phyloP scores from a whole-genome alignment of 768 basidiomycete species.

The Gloeostereum incarnatum region DNA sequence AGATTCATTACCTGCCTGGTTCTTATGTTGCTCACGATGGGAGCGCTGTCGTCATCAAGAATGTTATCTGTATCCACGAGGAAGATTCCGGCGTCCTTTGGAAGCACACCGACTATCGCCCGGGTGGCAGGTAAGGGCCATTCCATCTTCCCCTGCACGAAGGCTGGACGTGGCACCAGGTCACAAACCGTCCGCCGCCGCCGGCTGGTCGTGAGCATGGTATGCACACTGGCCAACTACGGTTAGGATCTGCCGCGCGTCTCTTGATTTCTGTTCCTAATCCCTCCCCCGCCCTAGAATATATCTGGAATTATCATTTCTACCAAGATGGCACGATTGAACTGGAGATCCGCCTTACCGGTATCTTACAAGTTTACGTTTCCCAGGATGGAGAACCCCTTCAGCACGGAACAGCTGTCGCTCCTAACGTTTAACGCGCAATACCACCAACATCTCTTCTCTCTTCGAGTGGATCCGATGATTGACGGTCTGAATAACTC shows the following conservation, averaged over 20 bases:
- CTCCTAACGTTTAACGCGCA: conserved; percentile 78
- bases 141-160: too few relatives aligned
- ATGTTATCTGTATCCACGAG: conserved; percentile 90
- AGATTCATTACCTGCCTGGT: conserved; percentile 83
- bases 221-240: conserved; percentile 86
- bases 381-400: conserved; percentile 51
- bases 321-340: conserved; percentile 90
- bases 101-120: conserved; percentile 90
- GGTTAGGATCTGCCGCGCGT: conserved; percentile 30
- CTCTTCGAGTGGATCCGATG: conserved; percentile 81
- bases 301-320: conserved; percentile 82
- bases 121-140: conserved; percentile 77
- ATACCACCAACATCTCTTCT: conserved; percentile 78
- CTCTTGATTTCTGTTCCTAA: conserved; percentile 1
- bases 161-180: too few relatives aligned
- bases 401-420: conserved; percentile 67
- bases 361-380: conserved; percentile 72
- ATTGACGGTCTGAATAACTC: conserved; percentile 79
- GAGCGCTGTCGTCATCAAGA: conserved; percentile 65
- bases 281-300: conserved; percentile 40
- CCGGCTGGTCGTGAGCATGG: conserved; percentile 84
- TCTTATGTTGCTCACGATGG: conserved; percentile 66
- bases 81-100: conserved; percentile 83
- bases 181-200: conserved; percentile 73
- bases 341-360: conserved; percentile 76